Evolutionary conservation across 495 filamentous ascomycete genomes (phyloP).

Genomic region (Platismatia glauca): DNA sequence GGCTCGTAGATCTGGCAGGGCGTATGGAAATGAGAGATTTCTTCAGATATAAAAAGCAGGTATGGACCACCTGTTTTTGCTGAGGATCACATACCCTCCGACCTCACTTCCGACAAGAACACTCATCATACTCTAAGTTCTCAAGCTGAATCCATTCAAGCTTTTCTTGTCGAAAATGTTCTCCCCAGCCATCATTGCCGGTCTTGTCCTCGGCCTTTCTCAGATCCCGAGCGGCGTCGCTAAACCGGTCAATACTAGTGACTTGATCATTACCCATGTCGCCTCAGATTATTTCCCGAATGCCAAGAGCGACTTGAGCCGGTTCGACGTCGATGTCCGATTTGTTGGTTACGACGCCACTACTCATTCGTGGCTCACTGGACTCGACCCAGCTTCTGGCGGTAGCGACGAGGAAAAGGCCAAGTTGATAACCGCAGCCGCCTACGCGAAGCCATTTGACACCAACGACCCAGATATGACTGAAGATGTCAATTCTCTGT

Average conservation of each 20-base stretch:
- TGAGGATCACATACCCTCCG: too few species aligned
- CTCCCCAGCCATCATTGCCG: too few species aligned
- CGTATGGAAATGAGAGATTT: too few species aligned
- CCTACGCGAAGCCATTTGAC: conserved; percentile 15
- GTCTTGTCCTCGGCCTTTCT: too few species aligned
- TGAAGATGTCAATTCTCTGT: background rate
- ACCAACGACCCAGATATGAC: conserved; percentile 9
- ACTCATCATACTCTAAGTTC: too few species aligned
- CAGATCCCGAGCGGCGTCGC: too few species aligned
- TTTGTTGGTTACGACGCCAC: background rate
- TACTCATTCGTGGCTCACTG: conserved; percentile 7
- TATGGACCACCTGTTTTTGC: too few species aligned
- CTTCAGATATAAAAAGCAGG: too few species aligned
- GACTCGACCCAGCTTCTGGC: conserved; percentile 7
- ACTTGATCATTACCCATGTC: background rate
- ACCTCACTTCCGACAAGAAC: too few species aligned
- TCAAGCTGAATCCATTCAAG: too few species aligned
- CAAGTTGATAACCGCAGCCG: conserved; percentile 6
- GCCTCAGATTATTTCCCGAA: conserved; percentile 1
- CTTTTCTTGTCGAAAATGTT: too few species aligned
- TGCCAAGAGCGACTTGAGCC: conserved; percentile 6
- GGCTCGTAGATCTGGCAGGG: too few species aligned
- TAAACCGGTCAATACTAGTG: background rate
- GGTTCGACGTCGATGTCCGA: conserved; percentile 2
- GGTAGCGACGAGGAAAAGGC: conserved; percentile 9